A percentile compares a stretch with the other conserved stretches of the same genome.
Evolutionary conservation across 805 yeast genomes (phyloP).

Genomic region (Saturnispora halmiae): DNA sequence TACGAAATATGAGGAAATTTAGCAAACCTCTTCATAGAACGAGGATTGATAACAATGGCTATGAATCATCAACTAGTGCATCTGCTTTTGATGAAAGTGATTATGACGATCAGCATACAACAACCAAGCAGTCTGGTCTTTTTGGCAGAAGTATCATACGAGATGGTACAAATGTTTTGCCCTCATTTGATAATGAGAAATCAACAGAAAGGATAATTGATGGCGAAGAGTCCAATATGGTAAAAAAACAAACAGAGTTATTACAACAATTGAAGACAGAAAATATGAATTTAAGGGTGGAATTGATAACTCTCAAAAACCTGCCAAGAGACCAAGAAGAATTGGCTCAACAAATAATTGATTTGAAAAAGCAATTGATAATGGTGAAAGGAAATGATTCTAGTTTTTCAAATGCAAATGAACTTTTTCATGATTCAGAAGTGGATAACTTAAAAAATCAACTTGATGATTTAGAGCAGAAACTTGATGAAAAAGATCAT

Average conservation of each 20-base stretch:
- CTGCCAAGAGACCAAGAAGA: conserved; percentile 35
- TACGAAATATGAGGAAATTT: conserved; percentile 1
- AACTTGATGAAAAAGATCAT: conserved; percentile 7
- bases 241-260: conserved; percentile 23
- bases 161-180: conserved; percentile 22
- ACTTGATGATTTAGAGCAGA: conserved; percentile 1
- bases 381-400: conserved; percentile 4
- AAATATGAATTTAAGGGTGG: conserved; percentile 36
- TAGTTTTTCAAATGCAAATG: neutral
- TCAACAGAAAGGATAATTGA: conserved; percentile 6
- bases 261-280: conserved; percentile 30
- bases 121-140: conserved; percentile 10
- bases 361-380: conserved; percentile 11
- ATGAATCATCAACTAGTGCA: conserved; percentile 15
- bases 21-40: conserved; percentile 6
- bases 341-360: conserved; percentile 22
- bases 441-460: neutral
- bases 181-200: conserved; percentile 17
- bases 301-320: conserved; percentile 33
- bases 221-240: conserved; percentile 18
- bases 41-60: conserved; percentile 7
- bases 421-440: neutral
- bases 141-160: conserved; percentile 11
- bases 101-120: conserved; percentile 10
- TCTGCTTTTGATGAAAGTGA: conserved; percentile 19